A percentile compares a stretch with the other conserved stretches of the same genome.
phyloP scores from a whole-genome alignment of 2,329 filamentous ascomycete species.

The Trichophyton rubrum region DNA sequence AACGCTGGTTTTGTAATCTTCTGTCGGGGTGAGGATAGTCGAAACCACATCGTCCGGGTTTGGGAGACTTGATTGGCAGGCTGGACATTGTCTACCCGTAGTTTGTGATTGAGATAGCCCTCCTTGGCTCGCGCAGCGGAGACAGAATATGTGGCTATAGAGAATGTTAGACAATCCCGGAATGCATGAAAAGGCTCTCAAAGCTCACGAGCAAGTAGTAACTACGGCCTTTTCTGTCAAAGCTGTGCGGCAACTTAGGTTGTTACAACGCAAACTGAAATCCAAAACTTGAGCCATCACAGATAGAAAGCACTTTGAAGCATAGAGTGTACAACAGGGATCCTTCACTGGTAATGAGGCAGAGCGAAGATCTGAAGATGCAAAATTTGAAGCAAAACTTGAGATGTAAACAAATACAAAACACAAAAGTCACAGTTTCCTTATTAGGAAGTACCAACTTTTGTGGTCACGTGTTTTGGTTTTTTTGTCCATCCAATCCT shows the following conservation, averaged over 20 bases:
- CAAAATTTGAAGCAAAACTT: background rate
- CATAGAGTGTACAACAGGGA: background rate
- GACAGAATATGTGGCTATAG: constrained; percentile 70
- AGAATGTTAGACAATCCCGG: too few species aligned
- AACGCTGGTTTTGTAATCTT: constrained; percentile 82
- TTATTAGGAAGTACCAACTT: background rate
- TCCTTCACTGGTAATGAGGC: background rate
- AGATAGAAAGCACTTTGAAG: background rate
- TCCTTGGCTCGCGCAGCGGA: constrained; percentile 54
- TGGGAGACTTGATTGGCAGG: constrained; percentile 55
- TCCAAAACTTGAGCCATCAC: constrained; percentile 47
- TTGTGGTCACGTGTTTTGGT: background rate
- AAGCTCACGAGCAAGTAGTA: constrained; percentile 67
- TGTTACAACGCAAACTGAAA: constrained; percentile 63
- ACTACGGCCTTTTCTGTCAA: constrained; percentile 64
- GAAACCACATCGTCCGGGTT: constrained; percentile 65
- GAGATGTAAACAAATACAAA: background rate
- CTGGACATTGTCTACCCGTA: constrained; percentile 54
- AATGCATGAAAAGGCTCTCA: too few species aligned
- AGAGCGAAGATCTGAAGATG: background rate
- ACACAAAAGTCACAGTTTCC: background rate
- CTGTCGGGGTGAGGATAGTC: constrained; percentile 60
- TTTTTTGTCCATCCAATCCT: background rate
- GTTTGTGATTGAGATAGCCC: constrained; percentile 48
- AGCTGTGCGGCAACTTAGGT: constrained; percentile 58